phyloP scores from a whole-genome alignment of 495 filamentous ascomycete genomes.

The Neurospora intermedia region DNA sequence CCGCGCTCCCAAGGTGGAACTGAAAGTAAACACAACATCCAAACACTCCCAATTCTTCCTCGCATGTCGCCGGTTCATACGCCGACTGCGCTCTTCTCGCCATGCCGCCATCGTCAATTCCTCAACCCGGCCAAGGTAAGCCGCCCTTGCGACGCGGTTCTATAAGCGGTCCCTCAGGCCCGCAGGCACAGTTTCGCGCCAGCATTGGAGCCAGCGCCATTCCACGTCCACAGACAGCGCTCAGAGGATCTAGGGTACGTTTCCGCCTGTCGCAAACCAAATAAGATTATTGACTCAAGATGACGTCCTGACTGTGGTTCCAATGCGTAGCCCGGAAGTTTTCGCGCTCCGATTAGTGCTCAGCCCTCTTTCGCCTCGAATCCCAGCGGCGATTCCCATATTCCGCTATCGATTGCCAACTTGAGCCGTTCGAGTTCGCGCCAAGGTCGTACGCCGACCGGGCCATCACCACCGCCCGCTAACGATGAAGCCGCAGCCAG shows the following conservation, averaged over 20 bases:
- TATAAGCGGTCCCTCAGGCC: conserved; percentile 10
- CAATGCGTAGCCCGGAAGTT: conserved; percentile 7
- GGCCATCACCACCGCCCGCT: conserved; percentile 26
- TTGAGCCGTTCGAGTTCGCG: conserved; percentile 27
- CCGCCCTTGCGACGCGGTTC: conserved; percentile 16
- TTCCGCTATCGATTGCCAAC: conserved; percentile 14
- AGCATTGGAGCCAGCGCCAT: conserved; percentile 22
- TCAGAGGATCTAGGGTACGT: conserved; percentile 37
- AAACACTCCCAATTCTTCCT: neutral
- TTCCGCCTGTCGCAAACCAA: neutral
- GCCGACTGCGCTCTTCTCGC: neutral
- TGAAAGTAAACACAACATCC: neutral
- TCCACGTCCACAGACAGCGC: conserved; percentile 18
- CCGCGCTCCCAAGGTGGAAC: neutral
- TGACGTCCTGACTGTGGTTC: conserved; percentile 13
- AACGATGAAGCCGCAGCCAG: conserved; percentile 12
- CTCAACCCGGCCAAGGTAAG: conserved; percentile 9
- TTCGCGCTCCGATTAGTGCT: conserved; percentile 22
- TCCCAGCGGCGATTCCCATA: conserved; percentile 41
- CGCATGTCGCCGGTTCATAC: neutral
- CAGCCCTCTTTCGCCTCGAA: conserved; percentile 47
- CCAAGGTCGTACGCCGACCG: conserved; percentile 19
- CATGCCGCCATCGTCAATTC: conserved; percentile 21
- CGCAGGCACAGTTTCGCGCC: conserved; percentile 20
- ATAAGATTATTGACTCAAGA: neutral